These are phyloP conservation scores for Heteromeles arbutifolia DNA, from an alignment of 306 rosid genomes.

Conservation along the genomic window DNA sequence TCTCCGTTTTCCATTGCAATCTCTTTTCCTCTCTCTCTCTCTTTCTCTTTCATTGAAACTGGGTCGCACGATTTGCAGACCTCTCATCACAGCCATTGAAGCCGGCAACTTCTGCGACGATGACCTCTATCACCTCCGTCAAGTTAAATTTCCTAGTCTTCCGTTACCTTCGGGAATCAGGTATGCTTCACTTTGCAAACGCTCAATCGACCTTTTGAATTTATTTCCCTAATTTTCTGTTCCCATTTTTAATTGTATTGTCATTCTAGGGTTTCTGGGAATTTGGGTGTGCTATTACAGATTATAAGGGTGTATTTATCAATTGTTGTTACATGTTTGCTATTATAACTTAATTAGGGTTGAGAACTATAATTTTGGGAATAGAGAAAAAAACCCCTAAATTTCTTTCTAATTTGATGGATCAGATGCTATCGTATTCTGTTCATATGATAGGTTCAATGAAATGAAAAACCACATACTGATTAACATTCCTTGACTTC, in stretches of 20 bases:
- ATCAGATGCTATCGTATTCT: neutral
- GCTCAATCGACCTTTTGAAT: no score
- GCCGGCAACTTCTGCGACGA: no score
- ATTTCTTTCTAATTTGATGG: neutral
- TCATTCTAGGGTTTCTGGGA: conserved; percentile 14
- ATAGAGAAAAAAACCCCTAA: neutral
- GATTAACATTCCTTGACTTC: conserved; percentile 2
- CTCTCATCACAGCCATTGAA: no score
- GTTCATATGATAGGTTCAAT: neutral
- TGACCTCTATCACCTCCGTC: no score
- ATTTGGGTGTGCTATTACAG: neutral
- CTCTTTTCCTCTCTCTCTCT: no score
- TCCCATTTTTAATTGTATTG: neutral
- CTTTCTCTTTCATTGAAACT: no score
- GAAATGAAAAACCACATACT: conserved; percentile 21
- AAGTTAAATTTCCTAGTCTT: no score
- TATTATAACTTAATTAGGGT: conserved; percentile 22
- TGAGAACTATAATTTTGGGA: neutral
- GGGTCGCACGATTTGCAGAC: no score
- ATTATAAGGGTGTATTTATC: neutral
- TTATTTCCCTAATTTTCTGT: no score
- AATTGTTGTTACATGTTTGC: neutral
- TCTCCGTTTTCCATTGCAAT: no score
- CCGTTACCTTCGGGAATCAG: no score
- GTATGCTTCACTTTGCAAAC: no score